Evolutionary conservation across 2,329 filamentous ascomycete genomes (phyloP), one percentile per base, ranked within the genome.

Genomic region (Calonectria pseudoturangicola): DNA sequence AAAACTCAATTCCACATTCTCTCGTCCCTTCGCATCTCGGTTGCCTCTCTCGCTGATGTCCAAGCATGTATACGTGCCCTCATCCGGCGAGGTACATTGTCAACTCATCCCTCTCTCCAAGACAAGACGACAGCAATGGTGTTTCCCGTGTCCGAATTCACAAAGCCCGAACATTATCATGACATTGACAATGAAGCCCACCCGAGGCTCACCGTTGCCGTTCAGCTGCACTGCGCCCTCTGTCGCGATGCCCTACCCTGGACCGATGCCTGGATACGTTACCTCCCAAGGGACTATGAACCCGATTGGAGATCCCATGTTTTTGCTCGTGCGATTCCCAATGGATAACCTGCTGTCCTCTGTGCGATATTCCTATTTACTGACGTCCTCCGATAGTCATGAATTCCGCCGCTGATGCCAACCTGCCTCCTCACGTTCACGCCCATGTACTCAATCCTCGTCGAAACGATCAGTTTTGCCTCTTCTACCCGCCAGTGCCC

Each of bases 251-350:
- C 30, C 21, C 47, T 66, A 39, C 63, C 63, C 30, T 66, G 63
- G 45, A 60, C 54, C 13, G 54, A 60, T 21, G 54, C 39, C 21
- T 60, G 54, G 54, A 60, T 60, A 60, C 54, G 54, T 3, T 60
- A 41, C n/a, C 54, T 60, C 21, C 54, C 54, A 2, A 60, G 54
- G 39, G 33, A 60, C 54, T 51, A 39, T 51, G 30, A 51, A 28
- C 63, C 47, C 10, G 45, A 66, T n/a, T 66, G 45, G 63, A 50
- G 48, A 50, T 66, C 48, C n/a, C 45, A 66, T n/a, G 63, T 51
- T 15, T 36, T 66, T 51, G 63, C 45, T n/a, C 48, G 45, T 66
- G 51, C 47, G 63, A 8, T 13, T 2, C 51, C 45, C 4, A 28
- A 27, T 16, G 0, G 12, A 27, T 7, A 21, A 48, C 2, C 9